Conservation (phyloP, 768 basidiomycete genomes). For the Macrolepiota dolichaula region DNA sequence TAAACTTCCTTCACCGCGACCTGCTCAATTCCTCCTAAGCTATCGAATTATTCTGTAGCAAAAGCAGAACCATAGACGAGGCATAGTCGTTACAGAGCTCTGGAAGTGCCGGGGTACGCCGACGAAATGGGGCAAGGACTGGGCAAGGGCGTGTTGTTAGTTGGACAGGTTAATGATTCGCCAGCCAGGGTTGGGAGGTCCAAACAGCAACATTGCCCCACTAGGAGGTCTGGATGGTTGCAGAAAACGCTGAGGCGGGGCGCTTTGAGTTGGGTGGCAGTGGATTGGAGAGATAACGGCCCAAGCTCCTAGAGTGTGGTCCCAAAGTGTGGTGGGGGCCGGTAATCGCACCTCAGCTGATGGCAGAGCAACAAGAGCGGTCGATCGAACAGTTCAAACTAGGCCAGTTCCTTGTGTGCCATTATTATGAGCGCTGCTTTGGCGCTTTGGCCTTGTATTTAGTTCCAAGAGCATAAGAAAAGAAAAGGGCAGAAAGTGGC, state of each 20-base stretch:
- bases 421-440: too few relatives aligned
- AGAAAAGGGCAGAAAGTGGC: too few relatives aligned
- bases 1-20: slow-evolving; percentile 32
- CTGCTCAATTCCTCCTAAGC: slow-evolving; percentile 37
- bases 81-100: slow-evolving; percentile 42
- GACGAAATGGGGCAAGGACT: slow-evolving; percentile 47
- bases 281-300: too few relatives aligned
- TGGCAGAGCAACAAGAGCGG: too few relatives aligned
- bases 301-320: too few relatives aligned
- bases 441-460: too few relatives aligned
- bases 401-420: too few relatives aligned
- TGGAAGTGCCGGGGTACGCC: slow-evolving; percentile 41
- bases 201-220: slow-evolving; percentile 46
- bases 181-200: slow-evolving; percentile 39
- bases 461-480: too few relatives aligned
- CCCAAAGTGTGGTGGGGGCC: too few relatives aligned
- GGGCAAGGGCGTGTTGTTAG: slow-evolving; percentile 55
- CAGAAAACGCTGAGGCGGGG: slow-evolving; percentile 35
- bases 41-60: slow-evolving; percentile 39
- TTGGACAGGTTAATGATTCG: slow-evolving; percentile 43
- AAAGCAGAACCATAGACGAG: slow-evolving; percentile 37
- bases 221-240: slow-evolving; percentile 52
- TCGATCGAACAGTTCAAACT: too few relatives aligned
- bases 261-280: too few relatives aligned
- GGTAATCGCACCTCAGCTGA: too few relatives aligned